Evolutionary conservation across 2,329 filamentous ascomycete genomes (phyloP), one percentile per base, ranked within the genome.

Genomic region (Gaeumannomyces sp.): DNA sequence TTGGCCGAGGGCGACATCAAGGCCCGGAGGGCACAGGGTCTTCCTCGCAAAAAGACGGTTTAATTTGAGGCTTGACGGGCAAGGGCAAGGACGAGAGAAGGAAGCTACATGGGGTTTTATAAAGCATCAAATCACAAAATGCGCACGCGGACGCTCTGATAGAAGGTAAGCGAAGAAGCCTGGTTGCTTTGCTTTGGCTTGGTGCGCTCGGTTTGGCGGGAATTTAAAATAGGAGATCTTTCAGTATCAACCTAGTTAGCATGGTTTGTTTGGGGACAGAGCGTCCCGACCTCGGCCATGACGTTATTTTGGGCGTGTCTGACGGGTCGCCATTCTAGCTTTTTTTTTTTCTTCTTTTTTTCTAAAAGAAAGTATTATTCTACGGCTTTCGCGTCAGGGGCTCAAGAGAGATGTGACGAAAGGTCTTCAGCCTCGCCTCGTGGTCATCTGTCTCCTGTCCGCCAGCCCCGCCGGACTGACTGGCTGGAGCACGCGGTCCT

Each of bases 1-100:
- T 83, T 99, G 56, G 95, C 92, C 0, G 93, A 98, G 78, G 93
- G 93, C n/a, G 95, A 99, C 72, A 77, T 90, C 50, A 83, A 85
- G 71, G 81, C 83, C 67, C 85, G 92, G 71, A 84, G 76, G 70
- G 80, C 77, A 29, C 77, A 76, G 66, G 86, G 85, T 4, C 73
- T 88, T 33, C 82, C 84, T 29, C 81, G 80, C 70, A 80, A 75
- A 68, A 74, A 71, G 73, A 72, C 63, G 29, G 45, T 33, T 8
- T 64, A 85, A 64, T 13, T 3, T n/a, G 45, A 6, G 45, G 8
- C 38, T 53, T 7, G 22, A 25, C 22, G 45, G 22, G 45, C 11
- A 53, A 25, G 22, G 45, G 22, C 25, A 25, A 50, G 38, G n/a
- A 16, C 8, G 59, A 27, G 11, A 38, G 29, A 28, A 38, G 13